Evolutionary conservation across 495 filamentous ascomycete genomes (phyloP).

Genomic region (Hypoxylon intermedium): DNA sequence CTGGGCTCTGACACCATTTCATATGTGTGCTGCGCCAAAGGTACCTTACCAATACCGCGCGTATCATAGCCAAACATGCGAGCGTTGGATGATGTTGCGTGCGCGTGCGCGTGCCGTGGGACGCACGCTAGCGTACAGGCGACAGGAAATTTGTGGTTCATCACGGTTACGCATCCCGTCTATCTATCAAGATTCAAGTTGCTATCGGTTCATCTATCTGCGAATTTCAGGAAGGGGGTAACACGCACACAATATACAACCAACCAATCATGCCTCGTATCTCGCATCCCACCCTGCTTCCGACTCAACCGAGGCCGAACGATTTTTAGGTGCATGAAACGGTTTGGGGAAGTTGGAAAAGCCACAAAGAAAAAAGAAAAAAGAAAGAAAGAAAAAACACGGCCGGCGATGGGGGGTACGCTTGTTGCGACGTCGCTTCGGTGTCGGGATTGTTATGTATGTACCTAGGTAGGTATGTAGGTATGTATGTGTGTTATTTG

Average conservation of each 20-base stretch:
- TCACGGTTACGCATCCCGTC: conserved; percentile 33
- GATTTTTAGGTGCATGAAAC: neutral
- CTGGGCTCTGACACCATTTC: neutral
- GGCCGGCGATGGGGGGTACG: too few species aligned
- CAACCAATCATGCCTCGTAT: neutral
- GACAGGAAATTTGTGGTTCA: conserved; percentile 26
- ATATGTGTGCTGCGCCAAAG: neutral
- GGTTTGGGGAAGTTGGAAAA: neutral
- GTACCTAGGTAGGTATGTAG: too few species aligned
- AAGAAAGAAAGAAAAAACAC: too few species aligned
- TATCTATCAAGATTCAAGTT: conserved; percentile 13
- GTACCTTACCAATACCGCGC: conserved; percentile 23
- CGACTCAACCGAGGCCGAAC: neutral
- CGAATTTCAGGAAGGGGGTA: conserved; percentile 16
- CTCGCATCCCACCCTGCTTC: neutral
- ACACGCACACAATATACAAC: too few species aligned
- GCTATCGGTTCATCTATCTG: conserved; percentile 24
- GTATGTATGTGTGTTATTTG: too few species aligned
- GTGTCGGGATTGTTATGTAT: too few species aligned
- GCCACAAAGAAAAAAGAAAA: too few species aligned
- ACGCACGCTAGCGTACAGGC: neutral
- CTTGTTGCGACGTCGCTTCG: conserved; percentile 1
- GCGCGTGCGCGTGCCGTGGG: neutral
- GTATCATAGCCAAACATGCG: conserved; percentile 35
- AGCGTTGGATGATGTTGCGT: conserved; percentile 8